Evolutionary conservation across 139 green algal species (phyloP).

Genomic region (Chlamydomonas asymmetrica): DNA sequence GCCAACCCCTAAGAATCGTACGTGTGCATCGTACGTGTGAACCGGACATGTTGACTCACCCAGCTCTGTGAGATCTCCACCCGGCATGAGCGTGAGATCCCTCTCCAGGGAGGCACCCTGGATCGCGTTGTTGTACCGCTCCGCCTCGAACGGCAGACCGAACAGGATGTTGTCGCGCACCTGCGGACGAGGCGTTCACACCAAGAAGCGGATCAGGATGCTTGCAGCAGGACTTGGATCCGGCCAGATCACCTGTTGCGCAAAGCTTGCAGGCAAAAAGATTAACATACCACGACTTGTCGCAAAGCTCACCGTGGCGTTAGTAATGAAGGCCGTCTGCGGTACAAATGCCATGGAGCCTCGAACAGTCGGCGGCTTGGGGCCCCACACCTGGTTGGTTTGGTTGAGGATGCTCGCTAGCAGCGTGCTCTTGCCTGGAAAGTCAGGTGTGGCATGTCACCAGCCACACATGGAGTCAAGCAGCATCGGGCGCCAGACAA

Average conservation of each 20-base stretch:
- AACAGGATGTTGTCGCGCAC: slow-evolving; percentile 84
- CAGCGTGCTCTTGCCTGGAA: slow-evolving; percentile 73
- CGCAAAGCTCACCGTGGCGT: slow-evolving; percentile 60
- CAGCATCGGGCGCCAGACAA: too few species aligned
- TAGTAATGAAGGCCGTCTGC: slow-evolving; percentile 81
- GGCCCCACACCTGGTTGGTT: slow-evolving; percentile 47
- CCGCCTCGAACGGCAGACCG: slow-evolving; percentile 56
- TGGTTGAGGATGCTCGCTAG: slow-evolving; percentile 65
- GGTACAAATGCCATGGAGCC: slow-evolving; percentile 70
- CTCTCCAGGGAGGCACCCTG: slow-evolving; percentile 30
- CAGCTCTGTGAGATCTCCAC: slow-evolving; percentile 70
- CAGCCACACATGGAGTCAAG: too few species aligned
- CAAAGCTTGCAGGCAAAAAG: too few species aligned
- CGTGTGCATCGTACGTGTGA: too few species aligned
- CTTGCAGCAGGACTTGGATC: too few species aligned
- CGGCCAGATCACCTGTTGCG: too few species aligned
- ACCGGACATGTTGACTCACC: too few species aligned
- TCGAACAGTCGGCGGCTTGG: slow-evolving; percentile 13
- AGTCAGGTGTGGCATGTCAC: too few species aligned
- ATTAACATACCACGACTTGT: too few species aligned
- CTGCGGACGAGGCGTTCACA: background rate
- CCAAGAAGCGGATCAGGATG: too few species aligned
- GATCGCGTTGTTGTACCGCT: slow-evolving; percentile 33
- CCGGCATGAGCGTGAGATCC: slow-evolving; percentile 64
- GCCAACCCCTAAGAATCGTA: too few species aligned